phyloP scores from a whole-genome alignment of 306 rosid species.

The Citrullus colocynthis region DNA sequence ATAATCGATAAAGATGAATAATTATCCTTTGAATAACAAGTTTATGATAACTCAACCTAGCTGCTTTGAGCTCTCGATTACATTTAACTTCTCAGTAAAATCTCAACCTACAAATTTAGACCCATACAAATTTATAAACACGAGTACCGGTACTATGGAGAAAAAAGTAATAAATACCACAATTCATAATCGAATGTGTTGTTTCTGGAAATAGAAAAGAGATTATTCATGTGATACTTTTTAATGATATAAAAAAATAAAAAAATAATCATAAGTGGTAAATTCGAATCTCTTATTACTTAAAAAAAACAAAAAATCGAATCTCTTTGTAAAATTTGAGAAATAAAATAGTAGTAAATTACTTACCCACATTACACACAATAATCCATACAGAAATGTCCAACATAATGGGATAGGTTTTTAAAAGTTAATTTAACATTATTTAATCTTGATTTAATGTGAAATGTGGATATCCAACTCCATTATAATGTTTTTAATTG shows the following conservation, averaged over 20 bases:
- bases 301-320: neutral
- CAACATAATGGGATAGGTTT: neutral
- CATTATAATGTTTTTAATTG: neutral
- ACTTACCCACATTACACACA: neutral
- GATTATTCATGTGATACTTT: neutral
- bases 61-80: too few species aligned
- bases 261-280: neutral
- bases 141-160: too few species aligned
- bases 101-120: too few species aligned
- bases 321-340: neutral
- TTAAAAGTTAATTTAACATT: neutral
- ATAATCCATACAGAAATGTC: neutral
- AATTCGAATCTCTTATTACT: neutral
- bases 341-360: neutral
- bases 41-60: too few species aligned
- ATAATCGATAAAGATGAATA: neutral
- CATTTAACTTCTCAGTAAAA: too few species aligned
- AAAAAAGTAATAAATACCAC: too few species aligned
- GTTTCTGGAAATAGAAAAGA: neutral
- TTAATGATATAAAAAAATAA: neutral
- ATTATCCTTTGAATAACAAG: neutral
- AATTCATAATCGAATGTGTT: too few species aligned
- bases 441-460: neutral
- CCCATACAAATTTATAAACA: too few species aligned
- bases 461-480: neutral